phyloP scores from a whole-genome alignment of 83 land plant species.

The Thuja plicata region DNA sequence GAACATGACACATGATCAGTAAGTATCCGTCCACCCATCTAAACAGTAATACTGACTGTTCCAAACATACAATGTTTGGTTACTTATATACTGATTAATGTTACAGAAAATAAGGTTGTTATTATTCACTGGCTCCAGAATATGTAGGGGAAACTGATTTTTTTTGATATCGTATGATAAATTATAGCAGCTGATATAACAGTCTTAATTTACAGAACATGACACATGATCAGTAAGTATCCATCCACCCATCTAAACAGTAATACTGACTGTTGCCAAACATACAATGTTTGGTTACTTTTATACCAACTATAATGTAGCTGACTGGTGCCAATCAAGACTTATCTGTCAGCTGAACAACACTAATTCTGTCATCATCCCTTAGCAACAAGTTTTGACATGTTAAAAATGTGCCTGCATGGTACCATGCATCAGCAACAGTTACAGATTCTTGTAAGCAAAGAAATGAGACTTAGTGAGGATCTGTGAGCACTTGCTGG shows the following conservation, averaged over 20 bases:
- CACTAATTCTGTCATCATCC: background rate
- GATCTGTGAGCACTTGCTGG: background rate
- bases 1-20: background rate
- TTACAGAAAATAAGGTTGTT: background rate
- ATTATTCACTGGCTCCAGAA: background rate
- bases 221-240: background rate
- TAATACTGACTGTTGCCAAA: background rate
- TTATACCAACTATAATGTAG: background rate
- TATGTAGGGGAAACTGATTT: background rate
- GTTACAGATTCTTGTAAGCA: background rate
- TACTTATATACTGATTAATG: background rate
- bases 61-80: background rate
- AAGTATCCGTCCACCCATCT: background rate
- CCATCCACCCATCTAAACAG: background rate
- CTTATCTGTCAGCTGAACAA: background rate
- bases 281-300: background rate
- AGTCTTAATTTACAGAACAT: background rate
- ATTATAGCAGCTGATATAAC: background rate
- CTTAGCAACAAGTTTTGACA: background rate
- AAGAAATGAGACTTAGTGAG: background rate
- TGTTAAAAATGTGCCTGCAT: background rate
- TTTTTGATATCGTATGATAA: too few relatives aligned
- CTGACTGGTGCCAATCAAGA: background rate
- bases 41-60: background rate
- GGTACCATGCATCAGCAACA: background rate